Evolutionary conservation across 2,329 filamentous ascomycete species (phyloP), one percentile per base, ranked within the genome.

Genomic region (Epichloe uncinata): DNA sequence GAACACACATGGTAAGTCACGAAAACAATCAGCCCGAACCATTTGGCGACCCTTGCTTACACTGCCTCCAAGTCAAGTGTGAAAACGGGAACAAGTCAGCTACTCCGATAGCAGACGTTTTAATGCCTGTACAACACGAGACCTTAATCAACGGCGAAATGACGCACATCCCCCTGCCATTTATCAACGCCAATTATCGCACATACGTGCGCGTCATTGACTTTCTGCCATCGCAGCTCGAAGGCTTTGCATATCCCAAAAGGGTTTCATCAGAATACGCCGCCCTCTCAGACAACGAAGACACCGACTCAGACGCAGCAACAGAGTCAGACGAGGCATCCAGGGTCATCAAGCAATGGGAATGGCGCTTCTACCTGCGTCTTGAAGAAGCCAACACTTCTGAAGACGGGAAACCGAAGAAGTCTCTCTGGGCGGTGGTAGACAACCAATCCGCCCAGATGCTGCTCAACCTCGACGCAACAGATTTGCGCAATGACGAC

Each of bases 281-380:
- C 36, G 56, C 67, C 0, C 65, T 84, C 12, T 75, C 73, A 0
- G 73, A 71, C 26, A 62, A 65, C 5, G 65, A 55, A 43, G 62
- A 63, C 7, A 57, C 55, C 1, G 58, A 57, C 13, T 44, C 51
- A 4, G 53, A 50, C 3, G 44, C 50, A 18, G 52, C 44, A 4
- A 55, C 53, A 3, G 57, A 51, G 4, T 53, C 56, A 5, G 63
- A 63, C 26, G 55, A 56, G 4, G 61, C 58, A n/a, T 42, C 61
- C 4, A 36, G 7, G 11, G 15, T 20, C 34, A 26, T 47, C 2
- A 50, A 56, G 11, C 60, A 63, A 7, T 95, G 87, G 85, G 81
- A 93, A 63, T 96, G 90, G 90, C 76, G 78, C 13, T 96, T 96
- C 65, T 79, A 78, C 20, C 73, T 97, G 22, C 73, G 85, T 12